These are phyloP conservation scores for Davidsoniella neocaledoniae DNA, from an alignment of 2,329 filamentous ascomycete genomes.

Conservation along the genomic window DNA sequence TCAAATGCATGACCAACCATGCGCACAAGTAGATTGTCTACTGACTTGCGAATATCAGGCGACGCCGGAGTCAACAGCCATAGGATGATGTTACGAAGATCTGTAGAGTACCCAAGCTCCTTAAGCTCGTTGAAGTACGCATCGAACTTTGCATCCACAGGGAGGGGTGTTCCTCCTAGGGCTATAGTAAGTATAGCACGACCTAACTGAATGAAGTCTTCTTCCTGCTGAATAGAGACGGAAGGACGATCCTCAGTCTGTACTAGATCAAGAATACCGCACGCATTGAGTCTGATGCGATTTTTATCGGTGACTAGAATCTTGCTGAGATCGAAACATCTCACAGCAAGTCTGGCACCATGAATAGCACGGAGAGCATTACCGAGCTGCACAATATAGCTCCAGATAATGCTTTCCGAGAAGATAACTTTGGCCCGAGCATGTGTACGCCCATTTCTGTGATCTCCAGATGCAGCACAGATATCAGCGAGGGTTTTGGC, in stretches of 20 bases:
- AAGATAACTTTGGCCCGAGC: slow-evolving; percentile 30
- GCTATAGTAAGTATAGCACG: slow-evolving; percentile 61
- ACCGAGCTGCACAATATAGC: slow-evolving; percentile 80
- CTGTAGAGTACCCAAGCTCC: slow-evolving; percentile 56
- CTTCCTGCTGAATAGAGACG: slow-evolving; percentile 63
- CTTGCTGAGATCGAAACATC: slow-evolving; percentile 75
- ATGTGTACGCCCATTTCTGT: slow-evolving; percentile 6
- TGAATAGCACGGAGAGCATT: slow-evolving; percentile 82
- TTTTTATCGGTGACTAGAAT: slow-evolving; percentile 83
- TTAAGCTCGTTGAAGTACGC: slow-evolving; percentile 57
- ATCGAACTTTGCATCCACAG: slow-evolving; percentile 7
- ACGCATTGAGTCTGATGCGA: slow-evolving; percentile 73
- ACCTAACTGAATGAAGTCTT: slow-evolving; percentile 75
- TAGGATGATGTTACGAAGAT: slow-evolving; percentile 60
- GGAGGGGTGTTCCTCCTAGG: slow-evolving; percentile 1
- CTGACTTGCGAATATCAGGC: slow-evolving; percentile 42
- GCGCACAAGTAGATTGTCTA: slow-evolving; percentile 62
- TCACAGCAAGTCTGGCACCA: slow-evolving; percentile 60
- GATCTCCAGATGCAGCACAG: slow-evolving; percentile 36
- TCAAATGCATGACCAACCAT: slow-evolving; percentile 64
- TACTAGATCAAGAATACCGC: slow-evolving; percentile 77
- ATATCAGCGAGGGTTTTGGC: slow-evolving; percentile 80
- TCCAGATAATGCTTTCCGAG: slow-evolving; percentile 67
- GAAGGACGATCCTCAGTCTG: slow-evolving; percentile 57
- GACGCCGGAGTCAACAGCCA: slow-evolving; percentile 62